Base-by-base conservation (phyloP, 2,329 filamentous ascomycete genomes). In the Diaporthe longicolla region DNA sequence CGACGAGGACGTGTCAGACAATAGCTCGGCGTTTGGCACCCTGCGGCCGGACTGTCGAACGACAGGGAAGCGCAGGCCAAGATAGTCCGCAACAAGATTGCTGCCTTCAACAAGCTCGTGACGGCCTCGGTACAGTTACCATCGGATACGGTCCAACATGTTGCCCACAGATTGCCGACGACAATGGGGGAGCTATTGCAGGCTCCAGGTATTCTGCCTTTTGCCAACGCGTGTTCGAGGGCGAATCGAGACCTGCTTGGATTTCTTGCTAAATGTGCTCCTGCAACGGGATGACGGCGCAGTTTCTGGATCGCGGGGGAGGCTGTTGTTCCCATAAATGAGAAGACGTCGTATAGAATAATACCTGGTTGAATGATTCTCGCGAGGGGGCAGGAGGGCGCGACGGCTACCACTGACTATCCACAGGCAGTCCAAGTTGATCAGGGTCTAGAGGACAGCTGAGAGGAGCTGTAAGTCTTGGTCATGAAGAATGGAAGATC, bases 91-190 rank as follows among this genome's bases (percentile, higher is more conserved):
- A 74, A 74, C 19, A 73, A 58, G 29, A 52, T 74, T 6, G 17
- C 40, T 10, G 73, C 73, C 29, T 70, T 73, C n/a, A 74, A 74
- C 40, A 73, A 45, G 48, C 63, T 72, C 29, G 73, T 73, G n/a
- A 63, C 55, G 8, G 21, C 63, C 9, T 21, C 63, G 17, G 24
- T 74, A 29, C 29, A 57, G 3, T 45, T 74, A 9, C 72, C 70
- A 40, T 55, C 58, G 26, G 17, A 9, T 24, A 73, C 70, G 13
- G 65, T 73, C 40, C 55, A 58, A 8, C 63, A 74, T 17, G 68
- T 74, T 4, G 55, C 45, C 24, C 48, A 15, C 3, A 63, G 50
- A 6, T 40, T 50, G 32, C 73, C 73, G 6, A 37, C 17, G 19
- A 74, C 57, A 4, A 43, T 48, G 37, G 26, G 54, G 24, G 61